Evolutionary conservation across 2,329 filamentous ascomycete species (phyloP), one percentile per base, ranked within the genome.

Genomic region (Cytospora piceae): DNA sequence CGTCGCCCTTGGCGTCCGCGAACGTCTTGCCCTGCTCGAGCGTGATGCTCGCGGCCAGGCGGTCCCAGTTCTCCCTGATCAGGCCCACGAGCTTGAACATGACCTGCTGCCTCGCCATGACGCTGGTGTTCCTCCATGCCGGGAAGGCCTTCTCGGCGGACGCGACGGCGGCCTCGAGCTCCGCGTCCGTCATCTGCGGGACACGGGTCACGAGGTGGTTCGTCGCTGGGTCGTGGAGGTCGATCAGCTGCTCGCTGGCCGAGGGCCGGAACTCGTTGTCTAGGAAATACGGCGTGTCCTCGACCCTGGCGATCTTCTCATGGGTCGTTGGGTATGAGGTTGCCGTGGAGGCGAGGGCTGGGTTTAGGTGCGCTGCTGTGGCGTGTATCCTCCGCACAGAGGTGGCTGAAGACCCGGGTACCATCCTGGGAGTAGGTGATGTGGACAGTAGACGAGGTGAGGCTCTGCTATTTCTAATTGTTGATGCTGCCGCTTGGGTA

Each of bases 21-120:
- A 94, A 90, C 0, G 92, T 95, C 85, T 95, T 95, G 77, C 92
- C 92, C 82, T 95, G 92, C 81, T 95, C 92, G 64, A 94, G 83
- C 8, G 91, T 94, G 77, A 95, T 95, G 80, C 90, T 93, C 15
- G 92, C 91, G 20, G 92, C 92, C 70, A 95, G 80, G 22, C 92
- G 85, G 76, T 95, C 92, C 91, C 91, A 94, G 80, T 95, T 90
- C 79, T 94, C 89, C 61, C 90, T 83, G 75, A 95, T 92, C 74
- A 95, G 81, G 37, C 85, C 84, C 39, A 93, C 90, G 73, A 93
- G 93, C 78, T 90, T 90, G 84, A 95, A 94, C 90, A 94, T 93
- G 79, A 94, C 89, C 80, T 92, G 87, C 82, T 95, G 92, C 69
- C 91, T 84, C 69, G 85, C 81, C 70, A 95, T 83, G 69, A 94